Evolutionary conservation across 208 protist genomes (phyloP).

Genomic region (Leishmania aethiopica): DNA sequence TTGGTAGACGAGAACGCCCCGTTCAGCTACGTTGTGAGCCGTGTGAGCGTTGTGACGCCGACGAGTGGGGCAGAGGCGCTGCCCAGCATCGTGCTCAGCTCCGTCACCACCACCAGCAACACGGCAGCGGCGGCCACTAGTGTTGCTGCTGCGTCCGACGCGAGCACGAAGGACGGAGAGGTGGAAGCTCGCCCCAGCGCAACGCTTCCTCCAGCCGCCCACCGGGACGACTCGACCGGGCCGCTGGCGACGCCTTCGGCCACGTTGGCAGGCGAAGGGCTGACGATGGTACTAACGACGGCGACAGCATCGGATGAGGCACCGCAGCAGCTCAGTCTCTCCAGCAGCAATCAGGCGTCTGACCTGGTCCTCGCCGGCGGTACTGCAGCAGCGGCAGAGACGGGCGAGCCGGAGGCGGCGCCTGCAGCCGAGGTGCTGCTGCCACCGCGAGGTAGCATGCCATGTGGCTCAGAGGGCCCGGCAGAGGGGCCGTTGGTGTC

Average conservation of each 20-base stretch:
- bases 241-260: neutral
- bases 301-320: neutral
- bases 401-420: neutral
- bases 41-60: constrained; percentile 57
- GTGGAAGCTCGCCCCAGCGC: neutral
- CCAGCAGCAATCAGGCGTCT: neutral
- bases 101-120: constrained; percentile 1
- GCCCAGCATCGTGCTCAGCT: constrained; percentile 20
- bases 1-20: constrained; percentile 79
- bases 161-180: neutral
- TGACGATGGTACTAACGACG: neutral
- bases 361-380: neutral
- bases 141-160: neutral
- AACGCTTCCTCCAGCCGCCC: neutral
- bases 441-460: constrained; percentile 1
- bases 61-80: constrained; percentile 32
- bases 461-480: constrained; percentile 1
- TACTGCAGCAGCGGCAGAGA: neutral
- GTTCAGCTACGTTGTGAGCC: constrained; percentile 56
- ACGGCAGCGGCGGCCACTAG: neutral
- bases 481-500: neutral
- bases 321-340: neutral
- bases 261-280: neutral
- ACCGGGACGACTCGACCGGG: neutral
- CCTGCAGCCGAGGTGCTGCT: neutral